These are phyloP conservation scores for Populus tremula DNA, from an alignment of 345 rosid species.

Conservation along the genomic window DNA sequence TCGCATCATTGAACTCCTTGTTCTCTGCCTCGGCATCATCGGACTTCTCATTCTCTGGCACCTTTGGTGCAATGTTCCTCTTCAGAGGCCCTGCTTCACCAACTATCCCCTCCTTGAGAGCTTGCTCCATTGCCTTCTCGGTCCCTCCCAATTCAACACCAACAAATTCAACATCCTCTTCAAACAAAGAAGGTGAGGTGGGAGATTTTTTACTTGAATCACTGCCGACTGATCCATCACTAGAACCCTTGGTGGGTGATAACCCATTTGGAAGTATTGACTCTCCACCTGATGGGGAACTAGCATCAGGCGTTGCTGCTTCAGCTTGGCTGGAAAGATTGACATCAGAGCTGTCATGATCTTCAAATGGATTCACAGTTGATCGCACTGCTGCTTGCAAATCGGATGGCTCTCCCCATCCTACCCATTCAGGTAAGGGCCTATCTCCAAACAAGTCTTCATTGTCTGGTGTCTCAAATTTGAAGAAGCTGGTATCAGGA, in stretches of 20 bases:
- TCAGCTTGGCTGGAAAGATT: slow-evolving; percentile 30
- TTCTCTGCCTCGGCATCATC: slow-evolving; percentile 54
- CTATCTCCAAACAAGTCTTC: slow-evolving; percentile 56
- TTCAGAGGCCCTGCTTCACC: slow-evolving; percentile 92
- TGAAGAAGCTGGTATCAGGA: slow-evolving; percentile 44
- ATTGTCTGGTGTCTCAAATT: slow-evolving; percentile 52
- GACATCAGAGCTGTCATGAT: slow-evolving; percentile 41
- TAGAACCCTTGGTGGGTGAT: slow-evolving; percentile 33
- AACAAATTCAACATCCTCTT: slow-evolving; percentile 92
- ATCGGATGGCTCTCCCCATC: slow-evolving; percentile 70
- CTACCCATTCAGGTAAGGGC: slow-evolving; percentile 79
- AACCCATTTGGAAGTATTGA: slow-evolving; percentile 56
- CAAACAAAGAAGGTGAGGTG: slow-evolving; percentile 64
- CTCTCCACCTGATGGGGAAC: slow-evolving; percentile 39
- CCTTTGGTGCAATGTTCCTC: slow-evolving; percentile 50
- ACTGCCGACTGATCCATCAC: slow-evolving; percentile 42
- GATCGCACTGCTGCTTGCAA: slow-evolving; percentile 54
- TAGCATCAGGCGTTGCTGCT: slow-evolving; percentile 32
- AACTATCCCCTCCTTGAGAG: slow-evolving; percentile 86
- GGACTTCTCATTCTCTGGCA: slow-evolving; percentile 47
- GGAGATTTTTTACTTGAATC: slow-evolving; percentile 40
- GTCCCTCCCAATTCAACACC: slow-evolving; percentile 90
- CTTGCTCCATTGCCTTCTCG: slow-evolving; percentile 93
- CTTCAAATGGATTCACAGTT: slow-evolving; percentile 63
- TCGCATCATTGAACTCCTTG: slow-evolving; percentile 83